Base-by-base conservation (phyloP, 2,329 filamentous ascomycete genomes). In the Colletotrichum phormii region DNA sequence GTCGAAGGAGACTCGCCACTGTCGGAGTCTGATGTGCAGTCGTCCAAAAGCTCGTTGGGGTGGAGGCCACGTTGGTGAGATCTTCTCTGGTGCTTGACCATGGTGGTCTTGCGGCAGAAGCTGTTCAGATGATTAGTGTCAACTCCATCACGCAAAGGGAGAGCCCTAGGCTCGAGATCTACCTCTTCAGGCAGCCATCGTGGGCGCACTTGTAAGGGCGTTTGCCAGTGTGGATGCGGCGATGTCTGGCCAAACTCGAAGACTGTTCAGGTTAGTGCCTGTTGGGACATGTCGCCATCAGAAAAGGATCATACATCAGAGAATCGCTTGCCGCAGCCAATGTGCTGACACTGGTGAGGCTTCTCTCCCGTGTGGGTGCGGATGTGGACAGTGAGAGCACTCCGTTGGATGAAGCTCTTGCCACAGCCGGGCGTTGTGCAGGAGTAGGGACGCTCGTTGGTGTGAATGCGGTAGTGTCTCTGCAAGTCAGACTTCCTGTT, bases 331-430 rank as follows among this genome's bases (percentile, higher is more conserved):
- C 89, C 89, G 77, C 91, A 93, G 24, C 89, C 90, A 31, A 88
- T 82, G 75, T 92, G 88, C 78, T 91, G 87, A 77, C 92, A 94
- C 77, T 90, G 87, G 76, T 93, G 91, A 71, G 92, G 92, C 81
- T 93, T 94, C 83, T 93, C 92, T 69, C 91, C 91, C 0, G 91
- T 93, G 75, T 93, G 92, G 13, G 91, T 93, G 75, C 92, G 88
- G 69, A 91, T 91, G 79, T 94, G 92, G 53, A 93, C 91, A 3
- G 91, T 93, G 76, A 93, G 81, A 51, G 91, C 91, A 80, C 91
- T 93, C 73, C 91, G 85, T 78, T 93, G 91, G 75, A 93, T 93
- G 80, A 93, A 93, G 80, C 89, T 91, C 83, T 93, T 93, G 57
- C 89, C 89, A 78, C 91, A 93, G 6, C 87, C 89, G 9, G 86